phyloP scores from a whole-genome alignment of 768 basidiomycete genomes.

The Amanita jacksonii region DNA sequence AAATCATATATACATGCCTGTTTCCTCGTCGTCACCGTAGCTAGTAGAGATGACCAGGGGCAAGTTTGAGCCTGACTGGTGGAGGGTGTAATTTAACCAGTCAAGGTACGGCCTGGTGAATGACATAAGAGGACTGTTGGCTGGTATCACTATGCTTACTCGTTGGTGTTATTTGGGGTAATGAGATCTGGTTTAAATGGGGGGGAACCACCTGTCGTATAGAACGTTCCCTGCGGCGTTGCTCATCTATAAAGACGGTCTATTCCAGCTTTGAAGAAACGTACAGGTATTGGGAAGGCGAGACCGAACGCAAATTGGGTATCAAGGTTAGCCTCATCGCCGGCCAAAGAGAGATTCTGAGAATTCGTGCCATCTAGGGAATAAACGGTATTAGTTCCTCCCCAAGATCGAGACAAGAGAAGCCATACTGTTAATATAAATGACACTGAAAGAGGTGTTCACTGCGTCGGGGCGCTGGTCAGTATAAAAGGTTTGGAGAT shows the following conservation, averaged over 20 bases:
- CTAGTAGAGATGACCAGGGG: constrained; percentile 59
- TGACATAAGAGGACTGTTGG: constrained; percentile 4
- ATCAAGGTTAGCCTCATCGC: constrained; percentile 55
- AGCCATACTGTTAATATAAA: constrained; percentile 44
- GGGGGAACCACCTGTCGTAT: constrained; percentile 50
- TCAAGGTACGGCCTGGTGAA: constrained; percentile 22
- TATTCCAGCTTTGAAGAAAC: too few species aligned
- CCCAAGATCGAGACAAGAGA: background rate
- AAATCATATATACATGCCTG: constrained; percentile 28
- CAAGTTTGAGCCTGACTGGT: constrained; percentile 30
- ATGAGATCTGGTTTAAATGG: constrained; percentile 41
- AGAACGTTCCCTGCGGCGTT: constrained; percentile 48
- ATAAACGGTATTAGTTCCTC: constrained; percentile 11
- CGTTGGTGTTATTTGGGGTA: constrained; percentile 29
- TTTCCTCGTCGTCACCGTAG: constrained; percentile 63
- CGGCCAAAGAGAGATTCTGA: constrained; percentile 40
- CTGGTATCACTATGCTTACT: constrained; percentile 17
- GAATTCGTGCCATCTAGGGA: constrained; percentile 45
- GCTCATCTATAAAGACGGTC: too few species aligned
- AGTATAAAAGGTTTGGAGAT: constrained; percentile 40
- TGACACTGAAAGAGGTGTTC: constrained; percentile 39
- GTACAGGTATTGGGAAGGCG: constrained; percentile 44
- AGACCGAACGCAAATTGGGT: constrained; percentile 55
- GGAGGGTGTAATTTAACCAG: constrained; percentile 52
- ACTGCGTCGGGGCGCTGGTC: constrained; percentile 36